Evolutionary conservation across 208 protist genomes (phyloP).

Genomic region (Leishmania braziliensis): DNA sequence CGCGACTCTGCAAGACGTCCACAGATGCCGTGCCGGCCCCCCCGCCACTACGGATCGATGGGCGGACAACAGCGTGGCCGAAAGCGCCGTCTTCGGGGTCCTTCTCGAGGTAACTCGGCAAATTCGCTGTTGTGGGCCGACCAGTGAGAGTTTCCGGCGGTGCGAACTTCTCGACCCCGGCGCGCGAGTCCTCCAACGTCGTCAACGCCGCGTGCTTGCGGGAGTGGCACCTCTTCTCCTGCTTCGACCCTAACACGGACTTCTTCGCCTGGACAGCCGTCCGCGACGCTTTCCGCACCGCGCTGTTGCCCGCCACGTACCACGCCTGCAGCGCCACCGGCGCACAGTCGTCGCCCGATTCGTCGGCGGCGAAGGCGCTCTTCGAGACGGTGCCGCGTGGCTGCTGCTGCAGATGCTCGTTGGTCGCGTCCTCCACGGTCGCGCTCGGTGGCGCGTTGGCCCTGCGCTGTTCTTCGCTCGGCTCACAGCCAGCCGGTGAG

Average conservation of each 20-base stretch:
- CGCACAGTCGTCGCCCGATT: constrained; percentile 2
- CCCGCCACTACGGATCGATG: constrained; percentile 28
- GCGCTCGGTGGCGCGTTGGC: neutral
- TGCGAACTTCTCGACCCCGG: neutral
- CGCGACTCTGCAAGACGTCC: constrained; percentile 27
- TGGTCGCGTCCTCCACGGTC: too few species aligned
- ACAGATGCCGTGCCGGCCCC: constrained; percentile 48
- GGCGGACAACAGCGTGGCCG: neutral
- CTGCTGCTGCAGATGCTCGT: neutral
- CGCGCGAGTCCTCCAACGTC: neutral
- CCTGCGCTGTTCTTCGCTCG: neutral
- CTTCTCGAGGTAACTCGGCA: neutral
- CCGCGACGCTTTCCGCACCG: neutral
- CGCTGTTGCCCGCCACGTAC: constrained; percentile 20
- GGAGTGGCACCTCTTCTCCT: neutral
- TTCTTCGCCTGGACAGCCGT: constrained; percentile 2
- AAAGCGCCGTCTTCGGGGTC: neutral
- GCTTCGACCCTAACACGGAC: too few species aligned
- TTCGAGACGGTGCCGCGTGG: neutral
- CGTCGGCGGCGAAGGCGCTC: neutral
- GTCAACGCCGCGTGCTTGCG: neutral
- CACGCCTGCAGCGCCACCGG: constrained; percentile 22
- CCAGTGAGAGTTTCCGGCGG: neutral
- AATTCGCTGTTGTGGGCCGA: neutral
- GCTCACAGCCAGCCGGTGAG: neutral